phyloP scores from a whole-genome alignment of 495 filamentous ascomycete species.

The Trichocladium antarcticum region DNA sequence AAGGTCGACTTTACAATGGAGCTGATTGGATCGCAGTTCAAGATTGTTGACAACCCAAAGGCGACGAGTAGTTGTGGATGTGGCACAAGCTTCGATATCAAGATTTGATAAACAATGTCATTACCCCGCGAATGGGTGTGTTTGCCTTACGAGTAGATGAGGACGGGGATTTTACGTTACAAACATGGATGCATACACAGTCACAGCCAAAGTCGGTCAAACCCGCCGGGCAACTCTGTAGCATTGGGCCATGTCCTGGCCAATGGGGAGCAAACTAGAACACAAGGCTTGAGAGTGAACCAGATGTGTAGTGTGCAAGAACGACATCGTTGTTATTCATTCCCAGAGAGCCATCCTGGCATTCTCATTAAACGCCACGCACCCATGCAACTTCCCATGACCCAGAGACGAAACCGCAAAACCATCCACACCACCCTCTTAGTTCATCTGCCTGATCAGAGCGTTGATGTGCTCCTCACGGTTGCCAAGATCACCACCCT shows the following conservation, averaged over 20 bases:
- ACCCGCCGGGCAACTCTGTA: conserved; percentile 6
- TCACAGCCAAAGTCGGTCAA: neutral
- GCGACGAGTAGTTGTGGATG: conserved; percentile 94
- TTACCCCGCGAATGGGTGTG: no score
- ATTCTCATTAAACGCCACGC: conserved; percentile 23
- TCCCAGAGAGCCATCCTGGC: conserved; percentile 19
- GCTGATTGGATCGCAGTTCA: conserved; percentile 95
- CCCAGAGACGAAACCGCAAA: conserved; percentile 27
- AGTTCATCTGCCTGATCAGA: conserved; percentile 98
- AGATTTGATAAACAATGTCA: conserved; percentile 30
- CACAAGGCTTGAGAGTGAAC: conserved; percentile 15
- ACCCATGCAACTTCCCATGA: conserved; percentile 31
- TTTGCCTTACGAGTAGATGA: no score
- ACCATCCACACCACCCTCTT: conserved; percentile 28
- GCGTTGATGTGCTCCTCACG: conserved; percentile 97
- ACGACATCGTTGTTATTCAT: conserved; percentile 25
- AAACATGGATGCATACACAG: neutral
- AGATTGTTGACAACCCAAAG: conserved; percentile 81
- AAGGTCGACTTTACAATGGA: conserved; percentile 94
- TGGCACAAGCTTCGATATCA: conserved; percentile 96
- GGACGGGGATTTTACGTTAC: neutral
- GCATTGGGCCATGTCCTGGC: conserved; percentile 17
- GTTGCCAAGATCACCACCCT: conserved; percentile 97
- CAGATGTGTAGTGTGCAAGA: conserved; percentile 15
- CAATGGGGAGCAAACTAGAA: conserved; percentile 16